Base-by-base conservation (phyloP, 108 stramenopile species). In the Poteriospumella lacustris region DNA sequence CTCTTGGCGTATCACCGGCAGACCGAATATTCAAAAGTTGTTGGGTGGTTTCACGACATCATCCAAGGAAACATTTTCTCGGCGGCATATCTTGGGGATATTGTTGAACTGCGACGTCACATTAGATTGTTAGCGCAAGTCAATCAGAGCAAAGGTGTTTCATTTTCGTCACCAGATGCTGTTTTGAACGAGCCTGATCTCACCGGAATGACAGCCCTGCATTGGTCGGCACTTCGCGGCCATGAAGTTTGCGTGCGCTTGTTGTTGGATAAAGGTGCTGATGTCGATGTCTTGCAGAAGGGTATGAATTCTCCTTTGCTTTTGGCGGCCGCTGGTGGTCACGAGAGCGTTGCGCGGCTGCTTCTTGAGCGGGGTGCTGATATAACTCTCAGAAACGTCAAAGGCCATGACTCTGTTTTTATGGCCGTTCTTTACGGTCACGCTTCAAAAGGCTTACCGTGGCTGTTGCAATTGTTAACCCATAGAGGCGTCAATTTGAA, bases 371-470 rank as follows among this genome's bases (percentile, higher is more conserved):
- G 31, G 42, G 70, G 70, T 33, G 70, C 70, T 9, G 70, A 73
- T 73, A 44, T 56, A 26, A 29, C 5, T 12, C 31, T 42, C 15
- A 19, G 5, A 12, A 73, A 73, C 42, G 9, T 5, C 9, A 36
- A 24, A 36, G 70, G 31, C 41, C 31, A 28, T 52, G 33, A 73
- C 36, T 24, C 70, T 28, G 70, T 73, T 3, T 73, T 73, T 39
- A 73, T 73, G 70, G 70, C 70, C 9, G 70, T 73, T 26, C n/a
- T 73, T 28, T 73, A 38, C 36, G 70, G 70, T 5, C 70, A 73
- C 36, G 70, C 70, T n/a, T 29, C 44, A n/a, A 73, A 73, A 56
- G 70, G 70, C 36, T 38, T 73, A 34, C 70, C 70, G 5, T 73
- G 70, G 70, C 12, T 33, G 9, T 73, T 73, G 41, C 70, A 73